phyloP scores from a whole-genome alignment of 495 filamentous ascomycete genomes.

The Darksidea phi region DNA sequence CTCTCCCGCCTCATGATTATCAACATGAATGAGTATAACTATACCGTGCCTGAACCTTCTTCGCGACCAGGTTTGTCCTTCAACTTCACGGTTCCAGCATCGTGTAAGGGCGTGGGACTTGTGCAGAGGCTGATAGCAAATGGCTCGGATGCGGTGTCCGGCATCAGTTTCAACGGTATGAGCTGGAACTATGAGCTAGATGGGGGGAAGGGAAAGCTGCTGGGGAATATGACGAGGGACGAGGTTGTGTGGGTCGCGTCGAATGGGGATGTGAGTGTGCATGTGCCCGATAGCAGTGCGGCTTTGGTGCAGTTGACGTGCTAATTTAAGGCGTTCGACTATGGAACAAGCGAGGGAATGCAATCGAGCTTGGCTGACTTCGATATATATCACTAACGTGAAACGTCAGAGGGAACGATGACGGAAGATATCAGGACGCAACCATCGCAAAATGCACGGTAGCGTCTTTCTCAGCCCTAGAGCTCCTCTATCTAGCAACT shows the following conservation, averaged over 20 bases:
- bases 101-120: constrained; percentile 27
- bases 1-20: constrained; percentile 56
- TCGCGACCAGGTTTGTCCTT: constrained; percentile 47
- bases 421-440: too few relatives aligned
- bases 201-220: constrained; percentile 53
- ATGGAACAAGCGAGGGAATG: too few relatives aligned
- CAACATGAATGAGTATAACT: constrained; percentile 62
- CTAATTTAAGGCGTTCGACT: not conserved
- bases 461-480: too few relatives aligned
- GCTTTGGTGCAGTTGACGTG: constrained; percentile 50
- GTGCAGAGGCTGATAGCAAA: constrained; percentile 58
- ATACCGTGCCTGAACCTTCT: constrained; percentile 45
- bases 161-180: constrained; percentile 61
- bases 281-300: constrained; percentile 54
- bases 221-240: constrained; percentile 58
- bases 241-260: constrained; percentile 50
- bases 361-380: too few relatives aligned
- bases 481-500: too few relatives aligned
- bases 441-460: too few relatives aligned
- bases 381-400: too few relatives aligned
- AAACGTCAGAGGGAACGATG: too few relatives aligned
- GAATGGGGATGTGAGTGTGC: constrained; percentile 49
- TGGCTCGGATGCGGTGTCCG: constrained; percentile 62
- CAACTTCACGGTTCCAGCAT: constrained; percentile 46
- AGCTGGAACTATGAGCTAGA: constrained; percentile 64